These are phyloP conservation scores for Schizosaccharomyces osmophilus DNA, from an alignment of 805 yeast species.

Conservation along the genomic window DNA sequence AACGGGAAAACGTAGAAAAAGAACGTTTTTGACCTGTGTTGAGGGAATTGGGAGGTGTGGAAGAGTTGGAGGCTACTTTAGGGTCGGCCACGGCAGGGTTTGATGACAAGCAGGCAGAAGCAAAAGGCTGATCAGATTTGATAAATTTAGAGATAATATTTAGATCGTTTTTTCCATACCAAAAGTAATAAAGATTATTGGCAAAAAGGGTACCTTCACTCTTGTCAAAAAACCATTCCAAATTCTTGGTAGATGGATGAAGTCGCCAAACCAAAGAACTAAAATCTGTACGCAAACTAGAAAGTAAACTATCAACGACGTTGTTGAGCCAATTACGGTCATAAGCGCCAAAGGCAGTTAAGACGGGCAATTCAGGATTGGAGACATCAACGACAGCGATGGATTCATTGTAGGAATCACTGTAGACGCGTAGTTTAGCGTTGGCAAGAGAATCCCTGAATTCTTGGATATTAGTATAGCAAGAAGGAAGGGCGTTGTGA, in stretches of 20 bases:
- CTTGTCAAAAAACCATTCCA: constrained; percentile 74
- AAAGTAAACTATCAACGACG: constrained; percentile 84
- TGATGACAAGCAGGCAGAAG: neutral
- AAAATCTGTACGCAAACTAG: constrained; percentile 52
- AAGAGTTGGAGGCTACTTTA: too few relatives aligned
- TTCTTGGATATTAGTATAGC: constrained; percentile 50
- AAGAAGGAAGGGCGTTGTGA: constrained; percentile 32
- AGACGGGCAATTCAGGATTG: constrained; percentile 27
- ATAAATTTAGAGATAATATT: constrained; percentile 39
- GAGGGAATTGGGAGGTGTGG: neutral
- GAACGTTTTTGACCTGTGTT: neutral
- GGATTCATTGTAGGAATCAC: constrained; percentile 88
- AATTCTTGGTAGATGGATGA: constrained; percentile 69
- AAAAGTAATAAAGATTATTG: constrained; percentile 72
- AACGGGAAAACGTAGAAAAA: neutral
- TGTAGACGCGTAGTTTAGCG: constrained; percentile 46
- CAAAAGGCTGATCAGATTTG: neutral
- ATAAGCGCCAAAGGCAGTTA: constrained; percentile 70
- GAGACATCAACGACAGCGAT: constrained; percentile 25
- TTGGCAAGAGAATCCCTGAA: constrained; percentile 51
- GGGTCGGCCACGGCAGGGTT: neutral
- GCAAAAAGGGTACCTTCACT: constrained; percentile 85
- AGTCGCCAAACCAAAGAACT: constrained; percentile 64
- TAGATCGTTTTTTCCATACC: constrained; percentile 63
- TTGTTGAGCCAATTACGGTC: constrained; percentile 92